These are phyloP conservation scores for Trichoderma parareesei DNA, from an alignment of 495 filamentous ascomycete species.

Conservation along the genomic window DNA sequence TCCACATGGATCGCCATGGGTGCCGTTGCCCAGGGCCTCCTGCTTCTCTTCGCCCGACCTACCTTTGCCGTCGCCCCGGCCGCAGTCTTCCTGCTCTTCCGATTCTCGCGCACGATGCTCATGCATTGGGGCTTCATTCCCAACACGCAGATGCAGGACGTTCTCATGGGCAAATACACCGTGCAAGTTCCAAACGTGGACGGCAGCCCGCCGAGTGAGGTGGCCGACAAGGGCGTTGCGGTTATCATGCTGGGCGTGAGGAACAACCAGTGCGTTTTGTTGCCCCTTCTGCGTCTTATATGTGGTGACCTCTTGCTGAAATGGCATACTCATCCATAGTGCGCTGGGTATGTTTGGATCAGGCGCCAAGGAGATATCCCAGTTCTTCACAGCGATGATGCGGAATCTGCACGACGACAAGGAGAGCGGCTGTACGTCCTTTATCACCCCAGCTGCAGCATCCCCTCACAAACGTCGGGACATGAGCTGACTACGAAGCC, in stretches of 20 bases:
- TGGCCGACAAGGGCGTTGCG: background rate
- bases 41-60: conserved; percentile 30
- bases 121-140: conserved; percentile 22
- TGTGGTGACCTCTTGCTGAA: background rate
- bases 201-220: background rate
- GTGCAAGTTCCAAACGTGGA: background rate
- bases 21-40: conserved; percentile 30
- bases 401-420: background rate
- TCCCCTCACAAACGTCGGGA: background rate
- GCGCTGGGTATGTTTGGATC: background rate
- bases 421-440: background rate
- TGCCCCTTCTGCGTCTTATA: background rate
- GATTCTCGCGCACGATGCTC: conserved; percentile 22
- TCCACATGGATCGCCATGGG: conserved; percentile 37
- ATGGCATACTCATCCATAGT: background rate
- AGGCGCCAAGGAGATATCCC: background rate
- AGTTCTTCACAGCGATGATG: background rate
- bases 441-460: background rate
- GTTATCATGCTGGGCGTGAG: background rate
- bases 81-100: conserved; percentile 26
- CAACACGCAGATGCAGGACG: conserved; percentile 21
- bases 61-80: conserved; percentile 28
- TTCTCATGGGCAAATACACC: background rate
- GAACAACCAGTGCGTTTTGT: background rate
- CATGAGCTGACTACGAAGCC: background rate